Evolutionary conservation across 2,329 filamentous ascomycete genomes (phyloP).

Genomic region (Verticillium klebahnii): DNA sequence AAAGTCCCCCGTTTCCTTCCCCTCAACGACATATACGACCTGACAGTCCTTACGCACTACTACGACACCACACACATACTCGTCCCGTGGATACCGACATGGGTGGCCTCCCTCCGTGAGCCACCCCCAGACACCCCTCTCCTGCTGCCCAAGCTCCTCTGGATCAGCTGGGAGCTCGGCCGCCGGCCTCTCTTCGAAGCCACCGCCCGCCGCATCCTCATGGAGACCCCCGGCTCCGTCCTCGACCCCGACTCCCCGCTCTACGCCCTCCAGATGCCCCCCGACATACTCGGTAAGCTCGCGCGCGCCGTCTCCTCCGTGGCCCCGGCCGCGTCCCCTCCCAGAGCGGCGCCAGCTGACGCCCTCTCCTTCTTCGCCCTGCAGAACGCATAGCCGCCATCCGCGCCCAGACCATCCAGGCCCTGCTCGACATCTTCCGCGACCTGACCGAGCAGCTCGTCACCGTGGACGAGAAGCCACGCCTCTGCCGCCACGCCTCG

Average conservation of each 20-base stretch:
- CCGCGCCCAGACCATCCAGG: conserved; percentile 17
- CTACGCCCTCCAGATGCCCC: conserved; percentile 11
- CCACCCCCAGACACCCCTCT: conserved; percentile 8
- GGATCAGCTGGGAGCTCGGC: conserved; percentile 26
- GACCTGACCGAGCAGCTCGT: conserved; percentile 19
- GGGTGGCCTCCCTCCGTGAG: conserved; percentile 14
- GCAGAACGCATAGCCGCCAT: conserved; percentile 14
- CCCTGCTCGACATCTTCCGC: conserved; percentile 18
- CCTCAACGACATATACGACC: conserved; percentile 18
- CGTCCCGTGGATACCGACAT: conserved; percentile 18
- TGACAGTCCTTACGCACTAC: conserved; percentile 23
- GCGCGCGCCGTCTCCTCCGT: background rate
- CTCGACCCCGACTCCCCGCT: conserved; percentile 4
- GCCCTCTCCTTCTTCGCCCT: background rate
- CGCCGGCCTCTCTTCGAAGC: conserved; percentile 15
- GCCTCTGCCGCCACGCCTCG: conserved; percentile 26
- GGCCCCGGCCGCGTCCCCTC: background rate
- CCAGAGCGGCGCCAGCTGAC: background rate
- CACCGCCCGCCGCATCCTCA: conserved; percentile 16
- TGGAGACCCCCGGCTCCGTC: conserved; percentile 12
- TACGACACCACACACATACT: conserved; percentile 21
- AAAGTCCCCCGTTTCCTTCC: conserved; percentile 16
- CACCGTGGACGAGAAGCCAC: conserved; percentile 22
- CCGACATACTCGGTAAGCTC: conserved; percentile 15
- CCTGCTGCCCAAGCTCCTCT: conserved; percentile 18